These are phyloP conservation scores for Pyrus hybrid DNA, from an alignment of 331 rosid species.

Conservation along the genomic window DNA sequence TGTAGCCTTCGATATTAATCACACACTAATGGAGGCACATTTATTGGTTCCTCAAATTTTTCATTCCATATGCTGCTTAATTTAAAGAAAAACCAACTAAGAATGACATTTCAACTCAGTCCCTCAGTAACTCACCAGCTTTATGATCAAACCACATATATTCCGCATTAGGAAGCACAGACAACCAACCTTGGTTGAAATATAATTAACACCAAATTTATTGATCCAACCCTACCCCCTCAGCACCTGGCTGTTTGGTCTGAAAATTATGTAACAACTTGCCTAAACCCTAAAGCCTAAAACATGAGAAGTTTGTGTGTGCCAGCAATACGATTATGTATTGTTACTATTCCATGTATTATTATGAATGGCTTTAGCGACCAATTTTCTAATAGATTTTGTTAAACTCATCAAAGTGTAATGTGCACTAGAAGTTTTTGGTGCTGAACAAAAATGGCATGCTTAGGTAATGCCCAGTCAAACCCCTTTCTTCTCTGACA, in stretches of 20 bases:
- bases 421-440: not conserved
- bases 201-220: not conserved
- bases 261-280: too few relatives aligned
- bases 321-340: too few relatives aligned
- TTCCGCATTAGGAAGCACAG: not conserved
- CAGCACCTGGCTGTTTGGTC: not conserved
- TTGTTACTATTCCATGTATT: too few relatives aligned
- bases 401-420: too few relatives aligned
- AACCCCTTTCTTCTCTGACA: too few relatives aligned
- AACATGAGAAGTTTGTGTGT: too few relatives aligned
- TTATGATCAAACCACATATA: not conserved
- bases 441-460: not conserved
- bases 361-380: too few relatives aligned
- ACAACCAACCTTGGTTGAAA: not conserved
- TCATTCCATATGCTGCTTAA: conserved; percentile 4
- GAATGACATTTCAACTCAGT: conserved; percentile 1
- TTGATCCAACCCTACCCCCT: not conserved
- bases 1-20: conserved; percentile 2
- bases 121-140: not conserved
- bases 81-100: conserved; percentile 7
- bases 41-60: conserved; percentile 12
- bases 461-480: too few relatives aligned
- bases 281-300: too few relatives aligned
- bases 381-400: too few relatives aligned
- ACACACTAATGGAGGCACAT: not conserved